Base-by-base conservation (phyloP, 176 grass and related monocot species). In the Ensete glaucum region DNA sequence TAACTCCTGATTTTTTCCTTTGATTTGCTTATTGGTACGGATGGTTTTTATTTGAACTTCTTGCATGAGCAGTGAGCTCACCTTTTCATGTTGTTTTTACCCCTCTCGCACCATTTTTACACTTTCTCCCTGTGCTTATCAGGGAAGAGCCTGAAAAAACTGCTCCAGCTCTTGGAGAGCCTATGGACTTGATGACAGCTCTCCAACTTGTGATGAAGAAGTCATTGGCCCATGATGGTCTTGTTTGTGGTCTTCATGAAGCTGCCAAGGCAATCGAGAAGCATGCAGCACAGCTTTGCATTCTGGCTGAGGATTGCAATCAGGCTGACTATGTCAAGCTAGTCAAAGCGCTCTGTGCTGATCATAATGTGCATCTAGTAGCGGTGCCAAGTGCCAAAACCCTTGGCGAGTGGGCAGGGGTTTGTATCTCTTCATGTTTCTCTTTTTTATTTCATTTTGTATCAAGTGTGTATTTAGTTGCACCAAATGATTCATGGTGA, bases 381-480 rank as follows among this genome's bases (percentile, higher is more conserved):
- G 83, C 81, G 1, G 90, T 92, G 12, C 87, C 90, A 16, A 83
- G 78, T 74, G 84, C 86, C 67, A 92, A 92, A 59, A 89, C 86
- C 27, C 84, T 92, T 55, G 90, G 86, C 14, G 90, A 92, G 77
- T 92, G 90, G 90, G 82, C 84, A 52, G 90, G 90, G 80, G 90
- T 92, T 75, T 59, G 90, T 80, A 62, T 19, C 20, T 43, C 4
- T 43, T 43, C 34, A 43, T 43, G 34, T 43, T 43, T 43, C 34
- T 43, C 34, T 3, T 29, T 43, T 6, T 43, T 43, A 6, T 43
- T 43, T 43, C 4, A 43, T 43, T 43, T 43, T 43, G 34, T 43
- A 1, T 25, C 0, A 25, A 25, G 24, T 25, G 24, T 25, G 24
- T 23, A 34, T 43, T 43, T 43, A 4, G 34, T 43, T 43, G 34